Evolutionary conservation across 148 eudicot species (phyloP), one percentile per base, ranked within the genome.

Genomic region (Salicornia ramosissima): DNA sequence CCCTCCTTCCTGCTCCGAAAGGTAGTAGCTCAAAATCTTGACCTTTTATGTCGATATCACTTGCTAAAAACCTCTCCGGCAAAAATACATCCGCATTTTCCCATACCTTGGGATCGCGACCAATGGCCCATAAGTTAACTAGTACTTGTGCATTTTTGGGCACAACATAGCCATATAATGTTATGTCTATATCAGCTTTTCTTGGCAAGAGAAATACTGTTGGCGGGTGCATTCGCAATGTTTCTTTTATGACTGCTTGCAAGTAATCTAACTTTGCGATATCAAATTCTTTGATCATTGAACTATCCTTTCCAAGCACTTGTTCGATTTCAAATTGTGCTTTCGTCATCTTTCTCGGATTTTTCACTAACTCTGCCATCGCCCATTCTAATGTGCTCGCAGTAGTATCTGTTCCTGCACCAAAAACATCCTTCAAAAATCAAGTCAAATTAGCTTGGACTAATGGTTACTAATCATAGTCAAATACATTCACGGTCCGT

Each of bases 41-140:
- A 1, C 89, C 91, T 71, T 79, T 85, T 18, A 72, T 70, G 67
- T 89, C 91, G 43, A 78, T 58, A 30, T 69, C 68, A 0, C 71
- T 67, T 0, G 67, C 80, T 67, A 85, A 36, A 59, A 89, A 89
- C 71, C 91, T 83, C 67, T 89, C 89, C 0, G 91, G 96, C 0
- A 54, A 68, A 49, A 89, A 89, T 8, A 24, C 58, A 19, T 75
- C 71, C 0, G 91, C 80, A 10, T 83, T 80, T 1, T 60, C 13
- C 91, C 91, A 89, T 2, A 71, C 74, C 5, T 70, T 72, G 2
- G 82, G 83, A 65, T 89, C 91, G 0, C 89, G 75, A 1, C 85
- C 89, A 12, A 87, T 89, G 2, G 91, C 96, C 96, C 96, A 89
- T 28, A 82, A 79, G 36, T 89, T 89, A 0, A 89, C 88, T 0